Evolutionary conservation across 495 filamentous ascomycete genomes (phyloP), one percentile per base, ranked within the genome.

Genomic region (Staphylotrichum tortipilum): DNA sequence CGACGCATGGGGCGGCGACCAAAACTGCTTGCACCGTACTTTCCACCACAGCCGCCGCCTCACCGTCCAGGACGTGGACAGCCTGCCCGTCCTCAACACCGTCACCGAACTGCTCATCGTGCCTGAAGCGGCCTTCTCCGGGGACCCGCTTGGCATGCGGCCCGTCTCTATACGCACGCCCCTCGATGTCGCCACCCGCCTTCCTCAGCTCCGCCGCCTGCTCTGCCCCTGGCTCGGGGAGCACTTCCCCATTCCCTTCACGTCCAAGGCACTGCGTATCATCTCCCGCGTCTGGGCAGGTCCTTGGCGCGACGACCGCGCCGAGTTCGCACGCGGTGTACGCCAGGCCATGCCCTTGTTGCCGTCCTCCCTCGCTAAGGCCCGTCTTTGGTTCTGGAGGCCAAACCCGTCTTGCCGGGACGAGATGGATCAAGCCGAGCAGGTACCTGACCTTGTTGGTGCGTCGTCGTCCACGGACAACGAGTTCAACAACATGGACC

Each of bases 61-160:
- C 22, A 36, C 31, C 44, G 23, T 46, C n/a, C 44, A 46, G 21
- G 28, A 26, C 14, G 6, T 12, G n/a, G 44, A 28, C 26, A 28
- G 26, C 26, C 23, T 11, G 4, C 69, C 68, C 64, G 62, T 70
- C 55, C 72, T 72, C 17, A 76, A 76, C 57, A 60, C 64, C 12
- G 60, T 60, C 30, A 58, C 77, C 36, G 76, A 79, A 58, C 66
- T 68, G 42, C 59, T 78, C 44, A 66, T 78, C 56, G 76, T 46
- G 10, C 31, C 43, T 19, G 7, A 12, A 26, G 24, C 0, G 30
- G n/a, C 19, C 17, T 44, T 4, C 28, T 4, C 43, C 19, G 9
- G 19, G 7, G 22, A 22, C 28, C 23, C 12, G 21, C 10, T 7
- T 31, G 26, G 19, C 10, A 15, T 10, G 43, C 43, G 43, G 21